phyloP scores from a whole-genome alignment of 257 asterid genomes.

The Striga asiatica region DNA sequence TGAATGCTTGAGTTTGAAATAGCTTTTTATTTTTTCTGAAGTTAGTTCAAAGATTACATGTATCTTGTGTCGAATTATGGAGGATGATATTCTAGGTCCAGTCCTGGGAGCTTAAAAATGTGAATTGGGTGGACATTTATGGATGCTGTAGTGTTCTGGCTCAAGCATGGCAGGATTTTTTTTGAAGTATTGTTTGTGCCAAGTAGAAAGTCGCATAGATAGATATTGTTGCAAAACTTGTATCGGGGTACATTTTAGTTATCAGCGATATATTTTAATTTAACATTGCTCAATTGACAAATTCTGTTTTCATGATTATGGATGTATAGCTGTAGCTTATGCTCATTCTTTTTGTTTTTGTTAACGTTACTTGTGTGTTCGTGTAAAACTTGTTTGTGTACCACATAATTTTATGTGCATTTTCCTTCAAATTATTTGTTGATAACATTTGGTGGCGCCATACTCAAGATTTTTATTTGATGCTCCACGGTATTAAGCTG shows the following conservation, averaged over 20 bases:
- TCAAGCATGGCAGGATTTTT: background rate
- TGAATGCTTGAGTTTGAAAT: slow-evolving; percentile 35
- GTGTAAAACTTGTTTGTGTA: no score
- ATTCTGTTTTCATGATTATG: background rate
- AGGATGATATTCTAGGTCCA: background rate
- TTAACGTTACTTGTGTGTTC: no score
- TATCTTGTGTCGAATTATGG: background rate
- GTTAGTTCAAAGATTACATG: background rate
- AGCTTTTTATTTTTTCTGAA: background rate
- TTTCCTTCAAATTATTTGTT: no score
- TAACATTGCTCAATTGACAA: background rate
- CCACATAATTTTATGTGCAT: no score
- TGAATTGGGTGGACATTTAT: background rate
- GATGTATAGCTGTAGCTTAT: background rate
- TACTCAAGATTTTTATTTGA: no score
- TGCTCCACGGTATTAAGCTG: no score
- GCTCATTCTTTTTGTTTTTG: background rate
- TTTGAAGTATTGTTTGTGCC: background rate
- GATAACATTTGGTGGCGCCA: no score
- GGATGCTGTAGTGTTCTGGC: background rate
- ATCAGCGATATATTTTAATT: background rate
- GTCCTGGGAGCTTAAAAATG: background rate
- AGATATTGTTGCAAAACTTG: background rate
- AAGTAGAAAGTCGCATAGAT: no score
- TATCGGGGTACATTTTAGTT: background rate